Percentiles rank a stretch among this genome's conserved stretches.
phyloP scores from a whole-genome alignment of 2,329 filamentous ascomycete genomes.

The Colletotrichum lindemuthianum region DNA sequence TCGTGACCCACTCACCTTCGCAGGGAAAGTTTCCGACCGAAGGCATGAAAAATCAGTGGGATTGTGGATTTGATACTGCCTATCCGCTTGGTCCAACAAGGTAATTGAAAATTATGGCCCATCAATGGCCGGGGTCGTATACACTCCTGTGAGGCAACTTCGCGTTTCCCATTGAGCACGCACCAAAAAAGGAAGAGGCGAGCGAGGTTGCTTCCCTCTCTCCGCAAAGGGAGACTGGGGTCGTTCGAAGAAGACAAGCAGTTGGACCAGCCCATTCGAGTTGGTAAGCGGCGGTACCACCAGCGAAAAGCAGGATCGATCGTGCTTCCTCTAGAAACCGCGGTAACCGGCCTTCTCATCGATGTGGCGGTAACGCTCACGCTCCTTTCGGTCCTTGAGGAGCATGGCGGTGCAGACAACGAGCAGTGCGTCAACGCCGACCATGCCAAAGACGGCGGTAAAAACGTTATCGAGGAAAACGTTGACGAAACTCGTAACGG shows the following conservation, averaged over 20 bases:
- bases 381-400: constrained; percentile 83
- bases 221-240: constrained; percentile 7
- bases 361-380: constrained; percentile 80
- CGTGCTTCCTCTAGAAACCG: constrained; percentile 51
- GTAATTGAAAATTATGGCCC: constrained; percentile 28
- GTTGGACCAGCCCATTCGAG: background rate
- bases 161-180: constrained; percentile 17
- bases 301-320: background rate
- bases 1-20: constrained; percentile 12
- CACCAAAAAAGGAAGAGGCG: background rate
- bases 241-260: constrained; percentile 20
- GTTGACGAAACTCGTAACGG: constrained; percentile 76
- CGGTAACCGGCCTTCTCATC: constrained; percentile 77
- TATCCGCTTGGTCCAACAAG: constrained; percentile 28
- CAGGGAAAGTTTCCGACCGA: background rate
- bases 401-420: constrained; percentile 79
- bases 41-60: constrained; percentile 12
- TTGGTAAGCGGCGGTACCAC: constrained; percentile 13
- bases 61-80: constrained; percentile 25
- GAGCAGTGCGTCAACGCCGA: constrained; percentile 75
- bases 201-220: constrained; percentile 2
- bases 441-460: constrained; percentile 82
- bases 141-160: constrained; percentile 15
- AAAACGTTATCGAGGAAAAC: constrained; percentile 79
- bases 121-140: constrained; percentile 21